Evolutionary conservation across 1,139 yeast species (phyloP).

Genomic region (Pichia sp.): DNA sequence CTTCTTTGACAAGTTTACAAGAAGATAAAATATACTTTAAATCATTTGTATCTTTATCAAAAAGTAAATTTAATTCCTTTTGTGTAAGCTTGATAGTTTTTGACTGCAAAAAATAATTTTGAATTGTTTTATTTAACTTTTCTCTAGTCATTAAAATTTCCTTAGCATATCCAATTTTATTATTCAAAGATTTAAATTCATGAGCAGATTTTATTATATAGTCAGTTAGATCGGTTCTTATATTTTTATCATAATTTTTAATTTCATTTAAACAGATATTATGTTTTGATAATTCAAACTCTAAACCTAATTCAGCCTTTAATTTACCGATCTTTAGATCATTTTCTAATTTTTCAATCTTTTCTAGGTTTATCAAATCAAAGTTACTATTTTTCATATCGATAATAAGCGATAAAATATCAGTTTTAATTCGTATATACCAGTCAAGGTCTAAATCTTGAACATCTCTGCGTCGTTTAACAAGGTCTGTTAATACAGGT

Average conservation of each 20-base stretch:
- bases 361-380: conserved; percentile 13
- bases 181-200: conserved; percentile 17
- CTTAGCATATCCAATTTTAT: conserved; percentile 19
- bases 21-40: conserved; percentile 19
- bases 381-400: conserved; percentile 14
- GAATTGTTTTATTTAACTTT: conserved; percentile 21
- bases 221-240: conserved; percentile 17
- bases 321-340: conserved; percentile 16
- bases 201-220: conserved; percentile 18
- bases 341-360: conserved; percentile 14
- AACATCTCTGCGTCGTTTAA: conserved; percentile 24
- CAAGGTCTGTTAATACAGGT: conserved; percentile 18
- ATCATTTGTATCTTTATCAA: conserved; percentile 24
- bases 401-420: conserved; percentile 15
- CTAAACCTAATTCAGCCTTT: conserved; percentile 17
- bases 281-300: conserved; percentile 19
- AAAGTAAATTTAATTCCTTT: conserved; percentile 22
- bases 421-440: conserved; percentile 19
- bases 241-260: conserved; percentile 16
- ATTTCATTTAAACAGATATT: conserved; percentile 13
- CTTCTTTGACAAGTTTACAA: conserved; percentile 20
- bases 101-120: conserved; percentile 19
- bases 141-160: conserved; percentile 20
- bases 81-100: conserved; percentile 21
- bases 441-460: conserved; percentile 26